phyloP scores from a whole-genome alignment of 2,329 filamentous ascomycete species.

The Aspergillus brunneoviolaceus region DNA sequence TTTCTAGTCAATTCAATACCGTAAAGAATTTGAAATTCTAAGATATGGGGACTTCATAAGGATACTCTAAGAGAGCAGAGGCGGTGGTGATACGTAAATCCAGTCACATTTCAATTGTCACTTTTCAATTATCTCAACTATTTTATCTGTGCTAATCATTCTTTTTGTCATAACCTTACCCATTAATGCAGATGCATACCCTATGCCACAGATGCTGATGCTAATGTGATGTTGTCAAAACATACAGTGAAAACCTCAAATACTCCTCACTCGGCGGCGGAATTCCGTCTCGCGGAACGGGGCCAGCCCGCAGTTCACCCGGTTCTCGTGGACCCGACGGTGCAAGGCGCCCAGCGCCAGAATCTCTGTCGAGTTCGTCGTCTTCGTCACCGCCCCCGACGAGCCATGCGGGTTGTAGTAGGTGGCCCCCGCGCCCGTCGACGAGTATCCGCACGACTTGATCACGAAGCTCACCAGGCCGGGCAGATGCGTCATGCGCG shows the following conservation, averaged over 20 bases:
- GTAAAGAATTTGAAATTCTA: too few species aligned
- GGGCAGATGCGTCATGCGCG: background rate
- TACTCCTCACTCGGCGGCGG: background rate
- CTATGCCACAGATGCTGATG: too few species aligned
- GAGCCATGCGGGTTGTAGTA: background rate
- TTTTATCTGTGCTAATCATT: too few species aligned
- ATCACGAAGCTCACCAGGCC: background rate
- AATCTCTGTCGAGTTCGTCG: background rate
- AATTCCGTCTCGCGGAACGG: background rate
- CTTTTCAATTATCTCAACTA: too few species aligned
- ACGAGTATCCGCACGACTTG: background rate
- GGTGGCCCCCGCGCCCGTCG: background rate
- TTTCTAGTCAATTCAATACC: too few species aligned
- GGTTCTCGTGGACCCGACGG: background rate
- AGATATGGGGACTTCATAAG: too few species aligned
- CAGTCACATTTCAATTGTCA: too few species aligned
- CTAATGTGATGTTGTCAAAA: too few species aligned
- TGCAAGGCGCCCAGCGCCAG: background rate
- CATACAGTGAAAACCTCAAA: background rate
- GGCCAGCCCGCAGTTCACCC: background rate
- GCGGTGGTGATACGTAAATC: too few species aligned
- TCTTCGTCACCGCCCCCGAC: background rate
- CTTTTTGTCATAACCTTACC: too few species aligned
- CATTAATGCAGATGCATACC: too few species aligned
- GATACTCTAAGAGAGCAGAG: too few species aligned